phyloP scores from a whole-genome alignment of 164 flowering plant species.

The Stephania yunnanensis region DNA sequence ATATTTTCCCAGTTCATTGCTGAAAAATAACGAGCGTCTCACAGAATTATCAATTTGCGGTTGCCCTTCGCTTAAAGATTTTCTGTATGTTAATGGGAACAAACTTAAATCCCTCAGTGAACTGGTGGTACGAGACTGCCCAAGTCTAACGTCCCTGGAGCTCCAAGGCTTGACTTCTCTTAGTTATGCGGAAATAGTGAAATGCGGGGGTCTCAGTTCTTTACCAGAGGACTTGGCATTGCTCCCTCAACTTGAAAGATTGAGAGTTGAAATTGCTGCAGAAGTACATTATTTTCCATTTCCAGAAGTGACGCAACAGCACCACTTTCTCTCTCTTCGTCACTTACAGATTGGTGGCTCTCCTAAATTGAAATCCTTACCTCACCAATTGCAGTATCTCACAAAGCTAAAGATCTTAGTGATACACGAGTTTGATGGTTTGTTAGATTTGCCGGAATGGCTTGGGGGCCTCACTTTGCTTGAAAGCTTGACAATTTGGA shows the following conservation, averaged over 20 bases:
- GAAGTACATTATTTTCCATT: background rate
- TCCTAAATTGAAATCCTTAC: background rate
- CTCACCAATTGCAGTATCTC: conserved; percentile 7
- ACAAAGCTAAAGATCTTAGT: background rate
- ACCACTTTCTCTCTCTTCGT: background rate
- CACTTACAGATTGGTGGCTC: background rate
- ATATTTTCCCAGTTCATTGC: background rate
- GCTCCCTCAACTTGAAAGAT: background rate
- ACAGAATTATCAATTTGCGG: background rate
- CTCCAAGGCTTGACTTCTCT: background rate
- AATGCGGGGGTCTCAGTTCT: background rate
- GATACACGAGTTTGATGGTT: background rate
- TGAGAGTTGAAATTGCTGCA: background rate
- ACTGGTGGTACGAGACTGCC: background rate
- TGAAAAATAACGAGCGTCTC: background rate
- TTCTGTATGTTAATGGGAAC: background rate
- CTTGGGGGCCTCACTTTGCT: conserved; percentile 13
- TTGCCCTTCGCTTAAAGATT: conserved; percentile 5
- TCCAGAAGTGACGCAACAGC: background rate
- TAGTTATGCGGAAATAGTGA: background rate
- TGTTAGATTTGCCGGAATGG: conserved; percentile 22
- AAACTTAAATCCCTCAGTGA: background rate
- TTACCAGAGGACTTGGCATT: conserved; percentile 3
- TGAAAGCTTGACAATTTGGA: conserved; percentile 1
- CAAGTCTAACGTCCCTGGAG: background rate